Percentiles rank a stretch among this genome's conserved stretches.
These are phyloP conservation scores for Sparassis latifolia DNA, from an alignment of 1,284 basidiomycete species.

Conservation along the genomic window DNA sequence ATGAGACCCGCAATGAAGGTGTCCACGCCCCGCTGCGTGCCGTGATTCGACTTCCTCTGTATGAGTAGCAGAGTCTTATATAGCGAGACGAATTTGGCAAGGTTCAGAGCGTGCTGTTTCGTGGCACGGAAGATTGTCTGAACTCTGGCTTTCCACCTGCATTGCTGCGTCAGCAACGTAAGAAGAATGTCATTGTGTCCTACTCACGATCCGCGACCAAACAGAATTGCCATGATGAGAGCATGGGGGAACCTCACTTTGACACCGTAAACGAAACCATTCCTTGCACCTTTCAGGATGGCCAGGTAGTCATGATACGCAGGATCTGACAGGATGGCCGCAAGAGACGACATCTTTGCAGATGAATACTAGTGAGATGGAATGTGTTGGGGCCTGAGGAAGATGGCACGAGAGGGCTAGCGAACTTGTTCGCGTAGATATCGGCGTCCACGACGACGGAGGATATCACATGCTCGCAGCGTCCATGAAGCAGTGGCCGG, in stretches of 20 bases:
- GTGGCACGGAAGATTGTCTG: slow-evolving; percentile 82
- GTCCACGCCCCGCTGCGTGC: slow-evolving; percentile 76
- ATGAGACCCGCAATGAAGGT: slow-evolving; percentile 92
- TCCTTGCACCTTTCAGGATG: slow-evolving; percentile 91
- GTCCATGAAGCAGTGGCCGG: too few species aligned
- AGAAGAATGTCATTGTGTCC: slow-evolving; percentile 6
- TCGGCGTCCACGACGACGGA: too few species aligned
- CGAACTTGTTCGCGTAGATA: not conserved
- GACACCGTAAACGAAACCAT: slow-evolving; percentile 87
- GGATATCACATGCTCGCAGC: too few species aligned
- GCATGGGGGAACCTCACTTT: slow-evolving; percentile 99
- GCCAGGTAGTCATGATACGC: slow-evolving; percentile 86
- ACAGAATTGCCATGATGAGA: slow-evolving; percentile 95
- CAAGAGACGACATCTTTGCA: slow-evolving; percentile 21
- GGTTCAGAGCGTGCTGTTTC: slow-evolving; percentile 80
- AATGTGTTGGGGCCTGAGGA: not conserved
- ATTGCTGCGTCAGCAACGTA: not conserved
- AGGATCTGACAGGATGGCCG: slow-evolving; percentile 51
- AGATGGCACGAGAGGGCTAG: not conserved
- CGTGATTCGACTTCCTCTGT: slow-evolving; percentile 75
- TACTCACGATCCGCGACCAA: slow-evolving; percentile 82
- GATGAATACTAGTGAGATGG: not conserved
- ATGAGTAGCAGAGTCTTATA: slow-evolving; percentile 87
- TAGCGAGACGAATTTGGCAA: slow-evolving; percentile 89
- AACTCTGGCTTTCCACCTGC: slow-evolving; percentile 67